Base-by-base conservation (phyloP, 129 eudicot genomes). In the Flaveria ramosissima region DNA sequence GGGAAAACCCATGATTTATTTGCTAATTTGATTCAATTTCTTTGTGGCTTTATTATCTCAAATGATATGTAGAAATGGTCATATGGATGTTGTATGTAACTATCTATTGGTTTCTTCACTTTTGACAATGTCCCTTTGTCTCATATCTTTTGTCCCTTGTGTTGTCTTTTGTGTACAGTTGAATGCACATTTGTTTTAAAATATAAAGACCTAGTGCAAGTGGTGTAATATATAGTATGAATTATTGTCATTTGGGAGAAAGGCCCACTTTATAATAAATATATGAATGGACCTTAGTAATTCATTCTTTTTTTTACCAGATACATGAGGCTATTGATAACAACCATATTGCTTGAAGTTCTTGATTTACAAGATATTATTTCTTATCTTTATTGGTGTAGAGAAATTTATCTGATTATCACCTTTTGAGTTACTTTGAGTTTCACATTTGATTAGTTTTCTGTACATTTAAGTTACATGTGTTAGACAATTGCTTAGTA, bases 1-100 rank as follows among this genome's bases (percentile, higher is more conserved):
- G 51, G 75, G 84, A 72, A 61, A 46, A 84, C 41, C 74, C 87
- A 84, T 73, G 65, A 9, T 68, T 30, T 63, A 24, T 62, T 19
- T 30, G 43, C 43, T 62, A 9, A 30, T 27, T 70, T 42, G 14
- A 61, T 43, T 72, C 13, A 26, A 45, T 11, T 64, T n/a, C 19
- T 66, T n/a, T 46, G 27, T 78, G 77, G 77, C 2, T 75, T 13
- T 60, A 24, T 51, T 36, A 70, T 80, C 59, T 76, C 11, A 17
- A 10, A 53, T 84, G 78, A 43, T 55, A 62, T 39, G 9, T 26
- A 39, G 15, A 61, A 26, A 68, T 59, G 23, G 56, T 68, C 13
- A 48, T 52, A 57, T 64, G 69, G 47, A 51, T 64, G 39, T 76
- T 32, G 43, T 47, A 51, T 4, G 0, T 30, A 30, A 30, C 41